A percentile compares a stretch with the other conserved stretches of the same genome.
These are phyloP conservation scores for Aspergillus vadensis DNA, from an alignment of 2,329 filamentous ascomycete species.

Conservation along the genomic window DNA sequence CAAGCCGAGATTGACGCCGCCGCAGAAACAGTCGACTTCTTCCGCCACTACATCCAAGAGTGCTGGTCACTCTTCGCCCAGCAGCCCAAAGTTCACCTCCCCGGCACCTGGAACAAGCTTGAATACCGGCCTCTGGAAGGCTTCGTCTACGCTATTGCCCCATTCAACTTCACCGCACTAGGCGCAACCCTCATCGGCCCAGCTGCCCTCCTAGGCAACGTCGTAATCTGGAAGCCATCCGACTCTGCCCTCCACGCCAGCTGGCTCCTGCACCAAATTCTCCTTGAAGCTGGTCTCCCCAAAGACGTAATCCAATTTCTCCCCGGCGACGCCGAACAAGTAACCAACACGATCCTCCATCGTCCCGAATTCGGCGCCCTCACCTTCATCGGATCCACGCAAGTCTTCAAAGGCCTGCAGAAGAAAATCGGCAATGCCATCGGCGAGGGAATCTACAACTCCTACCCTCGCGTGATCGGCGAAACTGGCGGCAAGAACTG, in stretches of 20 bases:
- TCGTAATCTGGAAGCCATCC: slow-evolving; percentile 93
- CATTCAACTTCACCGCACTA: slow-evolving; percentile 97
- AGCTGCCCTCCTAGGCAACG: slow-evolving; percentile 86
- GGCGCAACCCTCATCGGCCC: slow-evolving; percentile 82
- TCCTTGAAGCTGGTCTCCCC: slow-evolving; percentile 86
- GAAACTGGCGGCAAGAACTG: slow-evolving; percentile 95
- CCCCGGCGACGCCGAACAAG: slow-evolving; percentile 79
- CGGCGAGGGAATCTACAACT: slow-evolving; percentile 75
- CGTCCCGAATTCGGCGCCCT: slow-evolving; percentile 82
- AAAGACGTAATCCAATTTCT: slow-evolving; percentile 89
- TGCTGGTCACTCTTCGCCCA: slow-evolving; percentile 85
- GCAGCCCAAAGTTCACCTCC: slow-evolving; percentile 78
- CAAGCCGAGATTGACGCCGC: slow-evolving; percentile 98
- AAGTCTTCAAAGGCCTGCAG: slow-evolving; percentile 84
- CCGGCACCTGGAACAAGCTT: slow-evolving; percentile 53
- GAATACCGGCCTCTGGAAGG: slow-evolving; percentile 92
- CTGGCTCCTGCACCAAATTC: slow-evolving; percentile 84
- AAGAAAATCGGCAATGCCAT: slow-evolving; percentile 80
- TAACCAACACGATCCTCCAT: slow-evolving; percentile 73
- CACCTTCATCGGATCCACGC: slow-evolving; percentile 91
- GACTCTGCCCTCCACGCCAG: slow-evolving; percentile 82
- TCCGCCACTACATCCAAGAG: slow-evolving; percentile 87
- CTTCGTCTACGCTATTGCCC: slow-evolving; percentile 89
- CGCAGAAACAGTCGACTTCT: slow-evolving; percentile 86
- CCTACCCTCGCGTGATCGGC: slow-evolving; percentile 84